A percentile compares a stretch with the other conserved stretches of the same genome.
These are phyloP conservation scores for Globisporangium splendens DNA, from an alignment of 352 stramenopile species.

Conservation along the genomic window DNA sequence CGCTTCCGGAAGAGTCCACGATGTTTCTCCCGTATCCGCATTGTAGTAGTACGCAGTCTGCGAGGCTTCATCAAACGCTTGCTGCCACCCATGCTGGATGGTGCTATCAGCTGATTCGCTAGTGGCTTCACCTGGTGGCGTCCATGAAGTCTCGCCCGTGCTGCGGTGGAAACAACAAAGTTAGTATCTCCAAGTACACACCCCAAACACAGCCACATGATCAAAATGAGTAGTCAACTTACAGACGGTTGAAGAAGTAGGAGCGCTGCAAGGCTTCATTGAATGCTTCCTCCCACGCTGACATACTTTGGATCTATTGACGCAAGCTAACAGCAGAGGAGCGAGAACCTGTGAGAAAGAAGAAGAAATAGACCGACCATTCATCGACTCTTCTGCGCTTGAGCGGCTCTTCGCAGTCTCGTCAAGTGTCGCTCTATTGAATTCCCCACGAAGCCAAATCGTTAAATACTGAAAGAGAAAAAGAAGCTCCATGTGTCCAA, in stretches of 20 bases:
- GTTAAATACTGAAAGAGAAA: not conserved
- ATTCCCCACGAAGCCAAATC: not conserved
- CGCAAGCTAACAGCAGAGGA: not conserved
- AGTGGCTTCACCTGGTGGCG: slow-evolving; percentile 23
- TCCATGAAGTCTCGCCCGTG: slow-evolving; percentile 63
- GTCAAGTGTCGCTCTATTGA: not conserved
- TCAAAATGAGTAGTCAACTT: slow-evolving; percentile 2
- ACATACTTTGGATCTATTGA: not conserved
- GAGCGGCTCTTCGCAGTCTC: not conserved
- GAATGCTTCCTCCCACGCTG: slow-evolving; percentile 45
- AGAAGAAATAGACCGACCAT: slow-evolving; percentile 8
- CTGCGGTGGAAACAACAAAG: slow-evolving; percentile 14
- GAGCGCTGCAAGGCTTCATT: slow-evolving; percentile 25
- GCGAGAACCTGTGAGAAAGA: not conserved
- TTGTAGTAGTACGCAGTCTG: slow-evolving; percentile 74
- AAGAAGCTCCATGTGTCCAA: not conserved
- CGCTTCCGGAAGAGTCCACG: slow-evolving; percentile 45
- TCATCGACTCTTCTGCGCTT: not conserved
- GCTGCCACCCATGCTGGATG: slow-evolving; percentile 33
- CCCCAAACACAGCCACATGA: not conserved
- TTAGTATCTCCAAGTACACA: not conserved
- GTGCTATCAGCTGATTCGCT: slow-evolving; percentile 5
- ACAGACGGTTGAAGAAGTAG: slow-evolving; percentile 65
- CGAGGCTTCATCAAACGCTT: slow-evolving; percentile 66
- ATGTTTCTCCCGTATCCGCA: slow-evolving; percentile 54